Evolutionary conservation across 2,329 filamentous ascomycete genomes (phyloP).

Genomic region (Penicillium sp.): DNA sequence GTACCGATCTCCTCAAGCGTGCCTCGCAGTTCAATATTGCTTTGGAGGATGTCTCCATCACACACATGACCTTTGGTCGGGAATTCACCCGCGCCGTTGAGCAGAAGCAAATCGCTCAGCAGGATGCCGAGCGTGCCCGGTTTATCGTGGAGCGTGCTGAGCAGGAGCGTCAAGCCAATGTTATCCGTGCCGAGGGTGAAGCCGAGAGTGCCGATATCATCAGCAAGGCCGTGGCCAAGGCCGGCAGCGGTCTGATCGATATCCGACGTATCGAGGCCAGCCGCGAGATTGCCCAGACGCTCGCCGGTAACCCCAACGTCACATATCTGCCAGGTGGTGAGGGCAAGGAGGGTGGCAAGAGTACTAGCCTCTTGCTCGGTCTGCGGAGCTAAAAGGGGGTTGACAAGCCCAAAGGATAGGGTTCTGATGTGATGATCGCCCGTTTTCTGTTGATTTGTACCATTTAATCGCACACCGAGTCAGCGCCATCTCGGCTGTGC

Average conservation of each 20-base stretch:
- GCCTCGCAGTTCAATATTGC: constrained; percentile 98
- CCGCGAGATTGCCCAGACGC: constrained; percentile 86
- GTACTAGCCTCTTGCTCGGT: constrained; percentile 61
- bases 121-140: constrained; percentile 92
- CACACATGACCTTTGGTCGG: constrained; percentile 99
- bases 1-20: constrained; percentile 81
- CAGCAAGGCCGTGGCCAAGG: constrained; percentile 85
- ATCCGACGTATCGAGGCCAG: constrained; percentile 97
- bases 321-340: constrained; percentile 79
- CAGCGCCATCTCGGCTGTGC: constrained; percentile 25
- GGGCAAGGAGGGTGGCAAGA: constrained; percentile 54
- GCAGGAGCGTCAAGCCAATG: constrained; percentile 97
- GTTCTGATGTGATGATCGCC: too few species aligned
- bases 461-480: constrained; percentile 24
- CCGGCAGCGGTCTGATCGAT: constrained; percentile 86
- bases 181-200: constrained; percentile 96
- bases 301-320: constrained; percentile 88
- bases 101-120: constrained; percentile 99
- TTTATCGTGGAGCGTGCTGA: constrained; percentile 99
- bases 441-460: constrained; percentile 15
- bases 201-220: constrained; percentile 96
- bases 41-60: constrained; percentile 97
- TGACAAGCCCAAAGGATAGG: too few species aligned
- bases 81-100: constrained; percentile 98
- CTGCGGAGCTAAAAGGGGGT: constrained; percentile 51